Conservation (phyloP, 2,329 filamentous ascomycete species). For the Thelonectria olida region DNA sequence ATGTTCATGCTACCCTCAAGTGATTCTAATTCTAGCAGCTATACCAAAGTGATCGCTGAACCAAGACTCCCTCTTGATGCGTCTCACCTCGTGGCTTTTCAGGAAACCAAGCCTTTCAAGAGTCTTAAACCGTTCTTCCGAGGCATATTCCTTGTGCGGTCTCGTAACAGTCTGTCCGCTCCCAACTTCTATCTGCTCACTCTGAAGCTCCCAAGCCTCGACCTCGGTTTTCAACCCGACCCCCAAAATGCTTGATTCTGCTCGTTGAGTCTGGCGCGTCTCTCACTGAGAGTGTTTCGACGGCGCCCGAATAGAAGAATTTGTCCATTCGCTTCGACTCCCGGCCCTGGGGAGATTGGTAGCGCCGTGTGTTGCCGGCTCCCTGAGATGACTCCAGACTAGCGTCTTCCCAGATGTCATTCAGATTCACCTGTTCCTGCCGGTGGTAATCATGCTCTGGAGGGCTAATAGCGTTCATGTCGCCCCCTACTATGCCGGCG, state of each 20-base stretch:
- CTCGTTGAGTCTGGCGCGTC: not conserved
- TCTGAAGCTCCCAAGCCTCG: slow-evolving; percentile 9
- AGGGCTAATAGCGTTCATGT: slow-evolving; percentile 16
- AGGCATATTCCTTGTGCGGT: not conserved
- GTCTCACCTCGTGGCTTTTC: not conserved
- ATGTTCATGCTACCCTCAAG: not conserved
- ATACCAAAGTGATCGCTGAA: slow-evolving; percentile 17
- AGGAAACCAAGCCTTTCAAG: slow-evolving; percentile 7
- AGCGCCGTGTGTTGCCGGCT: not conserved
- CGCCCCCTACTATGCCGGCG: slow-evolving; percentile 14
- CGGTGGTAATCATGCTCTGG: slow-evolving; percentile 4
- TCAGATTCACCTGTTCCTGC: not conserved
- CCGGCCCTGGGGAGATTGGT: not conserved
- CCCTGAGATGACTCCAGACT: not conserved
- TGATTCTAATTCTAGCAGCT: not conserved
- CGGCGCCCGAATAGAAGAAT: slow-evolving; percentile 5
- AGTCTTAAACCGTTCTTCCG: not conserved
- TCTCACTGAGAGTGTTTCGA: not conserved
- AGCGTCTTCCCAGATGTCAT: slow-evolving; percentile 4
- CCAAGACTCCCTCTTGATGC: not conserved
- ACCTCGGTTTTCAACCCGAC: slow-evolving; percentile 1
- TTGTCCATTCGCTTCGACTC: slow-evolving; percentile 9
- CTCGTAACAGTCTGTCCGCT: not conserved
- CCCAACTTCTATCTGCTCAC: not conserved
- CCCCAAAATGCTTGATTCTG: not conserved